Base-by-base conservation (phyloP, 2,329 filamentous ascomycete genomes). In the Penicillium nordicum region DNA sequence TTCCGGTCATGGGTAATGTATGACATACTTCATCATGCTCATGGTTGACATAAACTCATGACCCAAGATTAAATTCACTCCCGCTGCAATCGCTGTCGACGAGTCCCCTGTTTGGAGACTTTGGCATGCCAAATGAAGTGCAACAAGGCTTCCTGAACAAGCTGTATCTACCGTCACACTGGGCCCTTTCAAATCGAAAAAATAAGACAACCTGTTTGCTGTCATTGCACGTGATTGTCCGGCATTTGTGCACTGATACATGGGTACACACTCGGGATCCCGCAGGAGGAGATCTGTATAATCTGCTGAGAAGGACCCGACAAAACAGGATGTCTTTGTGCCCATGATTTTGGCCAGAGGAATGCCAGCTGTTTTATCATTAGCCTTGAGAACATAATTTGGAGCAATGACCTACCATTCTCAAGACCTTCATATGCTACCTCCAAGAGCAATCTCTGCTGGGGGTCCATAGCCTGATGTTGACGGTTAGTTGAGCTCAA, bases 161-260 rank as follows among this genome's bases (percentile, higher is more conserved):
- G 69, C 73, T 0, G 72, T 74, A 42, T 74, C 67, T 2, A 75
- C 52, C 4, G 68, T 70, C 6, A 73, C 57, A 40, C 64, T 68
- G 0, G 72, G 68, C 0, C 73, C 73, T 37, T 64, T 63, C 9
- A 72, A 54, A 44, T 75, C 68, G 45, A 67, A 76, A 45, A 70
- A 70, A 34, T 70, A 72, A 1, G 67, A 69, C 9, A 72, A 34
- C 0, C 70, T 65, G 32, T 72, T 72, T 11, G 68, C 60, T 9
- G 43, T 58, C 63, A 67, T 68, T 5, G 66, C 64, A 1, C 64
- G 64, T 7, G 65, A 67, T 36, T 68, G 65, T 2, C 65, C 66
- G 6, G 62, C 56, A 37, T 67, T 67, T n/a, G 64, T 68, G 41
- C 62, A 66, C 40, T 65, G 64, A 37, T 69, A 68, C 59, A 64